These are phyloP conservation scores for Phytopythium helicoides DNA, from an alignment of 352 stramenopile genomes.

Conservation along the genomic window DNA sequence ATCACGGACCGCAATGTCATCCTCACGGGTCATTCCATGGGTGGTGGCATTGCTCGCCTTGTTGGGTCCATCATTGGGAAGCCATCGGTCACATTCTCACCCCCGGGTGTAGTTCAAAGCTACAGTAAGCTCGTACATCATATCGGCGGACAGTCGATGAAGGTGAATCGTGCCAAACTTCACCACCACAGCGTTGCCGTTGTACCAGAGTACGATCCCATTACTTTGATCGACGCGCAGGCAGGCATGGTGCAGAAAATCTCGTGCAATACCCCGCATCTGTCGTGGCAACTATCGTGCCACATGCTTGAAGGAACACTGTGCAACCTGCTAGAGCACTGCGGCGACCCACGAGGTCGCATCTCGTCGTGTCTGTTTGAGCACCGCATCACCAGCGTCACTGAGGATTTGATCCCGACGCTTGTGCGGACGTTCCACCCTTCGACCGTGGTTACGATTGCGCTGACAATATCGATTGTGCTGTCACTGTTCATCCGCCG, in stretches of 20 bases:
- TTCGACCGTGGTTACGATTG: slow-evolving; percentile 50
- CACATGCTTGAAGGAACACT: slow-evolving; percentile 91
- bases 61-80: slow-evolving; percentile 77
- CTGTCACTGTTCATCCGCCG: slow-evolving; percentile 61
- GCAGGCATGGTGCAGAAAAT: slow-evolving; percentile 89
- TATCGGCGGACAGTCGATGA: slow-evolving; percentile 66
- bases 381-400: slow-evolving; percentile 72
- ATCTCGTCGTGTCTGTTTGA: slow-evolving; percentile 75
- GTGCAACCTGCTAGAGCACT: slow-evolving; percentile 83
- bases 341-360: slow-evolving; percentile 47
- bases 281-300: slow-evolving; percentile 89
- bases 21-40: slow-evolving; percentile 88
- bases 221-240: slow-evolving; percentile 88
- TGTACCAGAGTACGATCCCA: slow-evolving; percentile 86
- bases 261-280: slow-evolving; percentile 81
- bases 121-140: slow-evolving; percentile 88
- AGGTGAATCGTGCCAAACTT: slow-evolving; percentile 69
- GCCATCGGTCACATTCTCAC: slow-evolving; percentile 84
- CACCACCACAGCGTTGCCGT: slow-evolving; percentile 85
- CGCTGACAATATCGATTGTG: slow-evolving; percentile 49
- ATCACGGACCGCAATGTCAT: slow-evolving; percentile 81
- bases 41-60: slow-evolving; percentile 80
- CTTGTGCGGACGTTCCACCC: slow-evolving; percentile 46
- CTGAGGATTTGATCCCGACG: slow-evolving; percentile 60
- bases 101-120: slow-evolving; percentile 82